Evolutionary conservation across 2,329 filamentous ascomycete genomes (phyloP).

Genomic region (Diplodia intermedia): DNA sequence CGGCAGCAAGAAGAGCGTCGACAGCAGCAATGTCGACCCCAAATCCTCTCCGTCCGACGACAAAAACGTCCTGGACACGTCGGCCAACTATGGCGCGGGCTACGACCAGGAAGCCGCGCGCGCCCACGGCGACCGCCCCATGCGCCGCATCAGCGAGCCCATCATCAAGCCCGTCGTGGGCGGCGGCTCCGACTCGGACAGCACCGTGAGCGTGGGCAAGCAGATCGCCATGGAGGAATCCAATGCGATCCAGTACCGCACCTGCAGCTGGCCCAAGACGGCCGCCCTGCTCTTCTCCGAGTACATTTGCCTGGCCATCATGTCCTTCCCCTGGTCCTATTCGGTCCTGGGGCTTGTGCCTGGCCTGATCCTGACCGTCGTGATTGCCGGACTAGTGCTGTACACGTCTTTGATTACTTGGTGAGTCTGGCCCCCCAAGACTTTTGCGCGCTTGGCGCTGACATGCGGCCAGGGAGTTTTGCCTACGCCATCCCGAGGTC

Average conservation of each 20-base stretch:
- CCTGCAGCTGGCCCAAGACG: conserved; percentile 95
- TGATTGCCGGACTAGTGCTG: conserved; percentile 78
- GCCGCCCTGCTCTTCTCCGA: conserved; percentile 90
- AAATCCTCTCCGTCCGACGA: conserved; percentile 31
- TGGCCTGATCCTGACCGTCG: conserved; percentile 80
- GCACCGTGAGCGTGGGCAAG: conserved; percentile 59
- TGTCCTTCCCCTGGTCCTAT: conserved; percentile 96
- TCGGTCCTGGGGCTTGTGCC: conserved; percentile 85
- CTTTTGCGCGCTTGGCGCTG: background rate
- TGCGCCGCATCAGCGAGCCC: conserved; percentile 52
- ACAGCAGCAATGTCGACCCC: conserved; percentile 13
- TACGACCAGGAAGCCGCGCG: conserved; percentile 42
- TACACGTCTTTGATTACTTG: conserved; percentile 78
- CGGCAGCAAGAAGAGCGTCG: conserved; percentile 31
- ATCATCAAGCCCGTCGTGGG: conserved; percentile 46
- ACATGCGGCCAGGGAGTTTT: conserved; percentile 74
- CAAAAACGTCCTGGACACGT: conserved; percentile 23
- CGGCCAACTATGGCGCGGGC: conserved; percentile 15
- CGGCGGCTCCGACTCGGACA: conserved; percentile 48
- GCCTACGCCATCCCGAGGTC: conserved; percentile 86
- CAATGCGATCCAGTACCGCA: conserved; percentile 86
- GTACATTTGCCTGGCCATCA: conserved; percentile 91
- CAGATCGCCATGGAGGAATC: conserved; percentile 80
- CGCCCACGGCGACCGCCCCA: conserved; percentile 44
- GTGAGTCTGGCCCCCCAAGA: conserved; percentile 49